Evolutionary conservation across 148 eudicot genomes (phyloP).

Genomic region (Rhododendron williamsianum): DNA sequence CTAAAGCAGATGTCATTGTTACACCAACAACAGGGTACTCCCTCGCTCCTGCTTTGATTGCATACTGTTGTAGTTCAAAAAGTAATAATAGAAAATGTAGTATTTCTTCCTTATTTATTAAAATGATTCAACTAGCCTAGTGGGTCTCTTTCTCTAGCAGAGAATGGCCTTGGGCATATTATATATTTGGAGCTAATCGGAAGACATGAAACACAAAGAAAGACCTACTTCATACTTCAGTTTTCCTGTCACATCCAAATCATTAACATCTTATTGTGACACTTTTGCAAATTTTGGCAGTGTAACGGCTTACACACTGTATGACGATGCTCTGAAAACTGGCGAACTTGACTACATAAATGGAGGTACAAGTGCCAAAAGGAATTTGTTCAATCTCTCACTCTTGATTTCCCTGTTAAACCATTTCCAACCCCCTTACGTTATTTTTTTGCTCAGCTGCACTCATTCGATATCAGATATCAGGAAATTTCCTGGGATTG

Average conservation of each 20-base stretch:
- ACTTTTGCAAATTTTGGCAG: constrained; percentile 29
- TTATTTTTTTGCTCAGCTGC: constrained; percentile 51
- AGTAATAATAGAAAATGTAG: not conserved
- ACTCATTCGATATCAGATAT: constrained; percentile 68
- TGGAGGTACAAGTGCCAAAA: constrained; percentile 52
- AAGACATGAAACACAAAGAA: not conserved
- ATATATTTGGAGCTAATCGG: not conserved
- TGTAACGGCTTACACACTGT: constrained; percentile 66
- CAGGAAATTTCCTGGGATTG: constrained; percentile 94
- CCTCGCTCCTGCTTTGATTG: not conserved
- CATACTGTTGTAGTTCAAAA: not conserved
- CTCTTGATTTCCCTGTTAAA: not conserved
- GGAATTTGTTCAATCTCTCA: not conserved
- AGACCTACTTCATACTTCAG: not conserved
- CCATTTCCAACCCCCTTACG: not conserved
- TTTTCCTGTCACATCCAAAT: not conserved
- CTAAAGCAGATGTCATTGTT: constrained; percentile 71
- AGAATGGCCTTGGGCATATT: not conserved
- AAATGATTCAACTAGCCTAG: not conserved
- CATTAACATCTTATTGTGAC: not conserved
- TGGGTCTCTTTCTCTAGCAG: not conserved
- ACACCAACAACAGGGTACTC: constrained; percentile 83
- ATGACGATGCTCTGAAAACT: constrained; percentile 55
- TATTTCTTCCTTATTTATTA: not conserved
- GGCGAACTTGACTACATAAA: constrained; percentile 93